Evolutionary conservation across 129 eudicot species (phyloP).

Genomic region (Flaveria ramosissima): DNA sequence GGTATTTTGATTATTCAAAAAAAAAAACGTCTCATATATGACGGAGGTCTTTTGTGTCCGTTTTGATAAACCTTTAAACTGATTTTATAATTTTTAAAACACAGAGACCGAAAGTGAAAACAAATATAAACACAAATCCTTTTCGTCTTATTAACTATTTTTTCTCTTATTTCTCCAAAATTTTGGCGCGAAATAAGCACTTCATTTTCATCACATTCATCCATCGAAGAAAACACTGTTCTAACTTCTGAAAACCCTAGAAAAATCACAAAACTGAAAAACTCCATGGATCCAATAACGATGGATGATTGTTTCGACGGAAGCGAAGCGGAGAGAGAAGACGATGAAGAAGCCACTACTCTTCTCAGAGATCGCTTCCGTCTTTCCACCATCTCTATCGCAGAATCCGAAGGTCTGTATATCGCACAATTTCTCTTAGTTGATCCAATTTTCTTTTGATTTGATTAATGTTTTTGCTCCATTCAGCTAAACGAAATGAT

Average conservation of each 20-base stretch:
- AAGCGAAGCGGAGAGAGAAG: conserved; percentile 55
- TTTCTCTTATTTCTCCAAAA: neutral
- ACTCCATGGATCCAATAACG: conserved; percentile 22
- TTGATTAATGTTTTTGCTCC: conserved; percentile 3
- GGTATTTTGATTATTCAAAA: too few relatives aligned
- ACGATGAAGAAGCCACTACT: conserved; percentile 56
- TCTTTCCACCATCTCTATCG: conserved; percentile 70
- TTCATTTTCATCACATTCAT: neutral
- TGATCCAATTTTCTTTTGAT: neutral
- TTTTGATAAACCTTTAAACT: too few relatives aligned
- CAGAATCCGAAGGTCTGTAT: conserved; percentile 67
- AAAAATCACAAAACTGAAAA: conserved; percentile 8
- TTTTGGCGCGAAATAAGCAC: conserved; percentile 35
- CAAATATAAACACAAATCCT: too few relatives aligned
- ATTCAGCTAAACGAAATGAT: conserved; percentile 56
- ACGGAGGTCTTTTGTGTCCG: too few relatives aligned
- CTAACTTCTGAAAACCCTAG: conserved; percentile 23
- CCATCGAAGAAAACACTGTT: neutral
- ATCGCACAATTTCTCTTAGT: neutral
- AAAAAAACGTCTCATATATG: too few relatives aligned
- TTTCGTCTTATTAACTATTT: too few relatives aligned
- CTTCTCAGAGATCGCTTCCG: conserved; percentile 75
- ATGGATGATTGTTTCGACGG: conserved; percentile 34
- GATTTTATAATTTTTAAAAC: too few relatives aligned
- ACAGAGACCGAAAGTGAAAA: too few relatives aligned